Conservation (phyloP, 2,329 filamentous ascomycete species). For the Botrytis aclada region DNA sequence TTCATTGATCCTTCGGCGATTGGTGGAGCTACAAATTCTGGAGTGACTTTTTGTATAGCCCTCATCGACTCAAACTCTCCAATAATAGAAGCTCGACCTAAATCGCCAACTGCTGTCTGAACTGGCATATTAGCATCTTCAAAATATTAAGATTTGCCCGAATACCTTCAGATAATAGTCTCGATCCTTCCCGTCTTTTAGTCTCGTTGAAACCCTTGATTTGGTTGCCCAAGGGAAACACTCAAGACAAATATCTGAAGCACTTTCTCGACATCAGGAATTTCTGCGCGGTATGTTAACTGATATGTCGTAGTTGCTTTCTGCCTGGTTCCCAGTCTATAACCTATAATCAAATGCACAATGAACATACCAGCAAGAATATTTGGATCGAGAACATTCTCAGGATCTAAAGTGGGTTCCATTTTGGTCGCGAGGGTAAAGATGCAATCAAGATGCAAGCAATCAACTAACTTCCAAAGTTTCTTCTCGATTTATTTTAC, state of each 20-base stretch:
- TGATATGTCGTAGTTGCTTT: too few relatives aligned
- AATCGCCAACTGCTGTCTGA: neutral
- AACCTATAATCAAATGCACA: neutral
- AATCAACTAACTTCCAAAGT: neutral
- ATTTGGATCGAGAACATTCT: neutral
- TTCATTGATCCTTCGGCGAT: neutral
- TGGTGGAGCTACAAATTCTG: neutral
- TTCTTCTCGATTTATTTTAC: neutral
- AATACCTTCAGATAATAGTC: neutral
- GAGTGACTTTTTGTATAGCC: neutral
- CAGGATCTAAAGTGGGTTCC: neutral
- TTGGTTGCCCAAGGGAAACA: neutral
- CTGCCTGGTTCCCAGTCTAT: too few relatives aligned
- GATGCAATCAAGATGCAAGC: too few relatives aligned
- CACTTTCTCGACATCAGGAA: neutral
- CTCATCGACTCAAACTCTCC: slow-evolving; percentile 8
- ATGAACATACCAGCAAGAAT: neutral
- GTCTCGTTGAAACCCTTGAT: neutral
- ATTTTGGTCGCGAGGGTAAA: neutral
- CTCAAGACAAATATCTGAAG: neutral
- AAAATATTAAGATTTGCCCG: too few relatives aligned
- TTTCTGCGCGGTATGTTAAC: neutral
- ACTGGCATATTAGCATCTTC: neutral
- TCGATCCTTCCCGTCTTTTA: neutral
- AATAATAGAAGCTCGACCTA: neutral